Base-by-base conservation (phyloP, 768 basidiomycete genomes). In the Leccinum broughii region DNA sequence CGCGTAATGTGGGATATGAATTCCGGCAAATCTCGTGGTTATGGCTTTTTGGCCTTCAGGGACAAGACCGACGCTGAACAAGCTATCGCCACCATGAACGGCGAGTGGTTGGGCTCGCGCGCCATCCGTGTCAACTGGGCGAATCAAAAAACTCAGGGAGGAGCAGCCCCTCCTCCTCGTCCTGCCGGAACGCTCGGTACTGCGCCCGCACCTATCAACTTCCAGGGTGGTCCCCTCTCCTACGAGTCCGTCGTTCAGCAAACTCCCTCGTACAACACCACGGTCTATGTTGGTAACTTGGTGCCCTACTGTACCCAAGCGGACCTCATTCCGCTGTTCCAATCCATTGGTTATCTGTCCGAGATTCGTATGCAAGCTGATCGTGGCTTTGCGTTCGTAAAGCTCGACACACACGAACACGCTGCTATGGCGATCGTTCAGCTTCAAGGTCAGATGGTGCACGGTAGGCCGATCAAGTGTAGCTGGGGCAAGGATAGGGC, bases 1-100 rank as follows among this genome's bases (percentile, higher is more conserved):
- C 87, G 97, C 35, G 97, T 98, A 62, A 98, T 98, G 96, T 98
- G 96, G 96, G 97, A 99, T 75, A 98, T 98, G 94, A 97, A 95
- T 78, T 96, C 95, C 56, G 97, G 97, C 62, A 98, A 98, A 80
- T 93, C 90, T 70, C 90, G 96, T 69, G 96, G 96, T 46, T 98
- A 98, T 72, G 95, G 96, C 54, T 98, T 98, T 84, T 85, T 98
- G 64, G 95, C 96, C 3, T 98, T 98, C 85, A 85, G 96, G 69
- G 97, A 99, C 81, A 95, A 96, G 78, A 93, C 96, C 55, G 97
- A 99, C 70, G 97, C 97, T 34, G 97, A 99, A 75, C 97, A 98
- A 76, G 97, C 97, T 48, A 99, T 99, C 73, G 91, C 92, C 34
- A 95, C 96, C 62, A 99, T 99, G 97, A 99, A 99, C 72, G 97